A percentile compares a stretch with the other conserved stretches of the same genome.
Evolutionary conservation across 345 rosid species (phyloP).

Genomic region (Citrus unshiu): DNA sequence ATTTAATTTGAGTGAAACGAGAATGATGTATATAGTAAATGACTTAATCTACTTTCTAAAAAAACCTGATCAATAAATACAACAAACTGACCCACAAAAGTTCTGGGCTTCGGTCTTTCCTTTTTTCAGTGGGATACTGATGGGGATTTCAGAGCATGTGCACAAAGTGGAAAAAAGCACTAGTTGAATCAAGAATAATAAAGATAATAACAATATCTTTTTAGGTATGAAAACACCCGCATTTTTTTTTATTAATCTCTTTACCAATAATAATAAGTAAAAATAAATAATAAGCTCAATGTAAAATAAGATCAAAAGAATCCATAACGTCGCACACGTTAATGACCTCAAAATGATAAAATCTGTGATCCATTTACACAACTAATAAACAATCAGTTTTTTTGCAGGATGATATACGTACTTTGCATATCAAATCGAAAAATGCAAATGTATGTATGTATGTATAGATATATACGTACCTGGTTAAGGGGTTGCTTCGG

Average conservation of each 20-base stretch:
- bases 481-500: constrained; percentile 43
- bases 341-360: neutral
- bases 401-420: neutral
- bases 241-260: neutral
- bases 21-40: neutral
- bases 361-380: neutral
- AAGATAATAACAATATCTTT: neutral
- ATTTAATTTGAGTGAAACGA: neutral
- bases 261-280: neutral
- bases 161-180: constrained; percentile 8
- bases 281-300: neutral
- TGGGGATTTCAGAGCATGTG: constrained; percentile 13
- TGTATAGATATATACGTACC: neutral
- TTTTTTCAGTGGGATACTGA: constrained; percentile 13
- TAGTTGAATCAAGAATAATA: neutral
- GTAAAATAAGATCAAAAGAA: neutral
- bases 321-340: neutral
- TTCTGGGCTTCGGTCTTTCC: neutral
- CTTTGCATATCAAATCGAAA: neutral
- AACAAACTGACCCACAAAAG: constrained; percentile 17
- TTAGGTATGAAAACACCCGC: neutral
- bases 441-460: too few relatives aligned
- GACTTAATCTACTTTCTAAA: neutral
- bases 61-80: neutral
- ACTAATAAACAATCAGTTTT: too few relatives aligned